Percentiles rank a stretch among this genome's conserved stretches.
These are phyloP conservation scores for Ophiostoma angusticollis DNA, from an alignment of 2,329 filamentous ascomycete species.

Conservation along the genomic window DNA sequence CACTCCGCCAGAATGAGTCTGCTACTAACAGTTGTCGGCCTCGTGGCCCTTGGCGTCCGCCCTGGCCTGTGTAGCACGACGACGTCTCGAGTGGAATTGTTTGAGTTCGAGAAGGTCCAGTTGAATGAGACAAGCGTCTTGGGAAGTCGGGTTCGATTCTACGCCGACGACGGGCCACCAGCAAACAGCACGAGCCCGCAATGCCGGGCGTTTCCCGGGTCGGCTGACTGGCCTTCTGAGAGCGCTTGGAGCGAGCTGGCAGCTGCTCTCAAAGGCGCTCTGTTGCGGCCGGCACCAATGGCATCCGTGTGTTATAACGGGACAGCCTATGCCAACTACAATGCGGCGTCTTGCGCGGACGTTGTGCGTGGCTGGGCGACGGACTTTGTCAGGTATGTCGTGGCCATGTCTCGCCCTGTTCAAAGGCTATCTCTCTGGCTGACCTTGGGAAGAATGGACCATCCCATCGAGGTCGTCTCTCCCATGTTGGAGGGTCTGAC, in stretches of 20 bases:
- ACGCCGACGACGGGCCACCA: neutral
- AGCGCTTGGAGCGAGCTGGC: neutral
- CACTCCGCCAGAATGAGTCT: neutral
- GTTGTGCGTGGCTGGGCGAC: constrained; percentile 2
- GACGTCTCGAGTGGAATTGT: no score
- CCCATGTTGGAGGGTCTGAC: constrained; percentile 26
- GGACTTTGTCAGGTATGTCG: constrained; percentile 2
- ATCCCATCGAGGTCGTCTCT: constrained; percentile 28
- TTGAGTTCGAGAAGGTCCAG: constrained; percentile 3
- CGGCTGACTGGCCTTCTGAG: constrained; percentile 1
- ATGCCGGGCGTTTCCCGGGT: constrained; percentile 1
- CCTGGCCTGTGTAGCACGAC: no score
- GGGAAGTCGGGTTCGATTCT: neutral
- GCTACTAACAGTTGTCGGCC: no score
- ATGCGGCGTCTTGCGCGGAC: constrained; percentile 1
- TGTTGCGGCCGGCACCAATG: constrained; percentile 2
- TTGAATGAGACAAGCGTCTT: neutral
- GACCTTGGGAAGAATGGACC: no score
- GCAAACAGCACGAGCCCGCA: no score
- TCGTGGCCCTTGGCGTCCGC: no score
- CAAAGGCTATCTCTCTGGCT: no score
- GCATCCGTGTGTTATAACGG: constrained; percentile 5
- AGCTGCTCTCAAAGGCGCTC: neutral
- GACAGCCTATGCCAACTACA: constrained; percentile 3
- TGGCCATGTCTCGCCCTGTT: no score